phyloP scores from a whole-genome alignment of 2,329 filamentous ascomycete species.

The Penicillium sp. region DNA sequence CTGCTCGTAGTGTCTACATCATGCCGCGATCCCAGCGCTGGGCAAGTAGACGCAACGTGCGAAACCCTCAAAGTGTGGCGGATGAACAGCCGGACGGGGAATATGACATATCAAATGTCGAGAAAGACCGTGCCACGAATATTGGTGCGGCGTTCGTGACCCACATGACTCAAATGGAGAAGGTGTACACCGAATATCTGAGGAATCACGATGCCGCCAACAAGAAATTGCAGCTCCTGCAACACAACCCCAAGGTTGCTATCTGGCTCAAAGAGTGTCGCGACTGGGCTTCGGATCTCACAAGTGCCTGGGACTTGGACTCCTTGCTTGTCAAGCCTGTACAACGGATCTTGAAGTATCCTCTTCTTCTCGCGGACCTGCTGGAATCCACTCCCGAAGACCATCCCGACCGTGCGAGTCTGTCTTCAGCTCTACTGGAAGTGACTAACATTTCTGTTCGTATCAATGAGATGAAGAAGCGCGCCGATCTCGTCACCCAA shows the following conservation, averaged over 20 bases:
- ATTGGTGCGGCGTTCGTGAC: conserved; percentile 60
- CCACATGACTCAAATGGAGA: conserved; percentile 59
- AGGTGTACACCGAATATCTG: conserved; percentile 63
- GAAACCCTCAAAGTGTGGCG: conserved; percentile 36
- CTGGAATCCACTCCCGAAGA: conserved; percentile 74
- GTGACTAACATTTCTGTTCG: conserved; percentile 59
- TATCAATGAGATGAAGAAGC: conserved; percentile 95
- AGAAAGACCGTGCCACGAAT: conserved; percentile 58
- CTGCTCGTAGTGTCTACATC: conserved; percentile 74
- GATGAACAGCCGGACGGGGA: conserved; percentile 28
- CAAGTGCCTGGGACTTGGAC: conserved; percentile 89
- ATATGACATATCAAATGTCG: conserved; percentile 45
- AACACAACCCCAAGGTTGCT: conserved; percentile 57
- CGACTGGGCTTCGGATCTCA: conserved; percentile 86
- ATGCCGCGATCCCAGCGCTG: conserved; percentile 57
- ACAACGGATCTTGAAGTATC: conserved; percentile 91
- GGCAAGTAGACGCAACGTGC: conserved; percentile 51
- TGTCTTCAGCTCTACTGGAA: conserved; percentile 72
- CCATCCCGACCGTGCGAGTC: conserved; percentile 74
- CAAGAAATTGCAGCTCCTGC: conserved; percentile 53
- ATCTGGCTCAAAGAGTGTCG: conserved; percentile 94
- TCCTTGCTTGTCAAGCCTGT: conserved; percentile 97
- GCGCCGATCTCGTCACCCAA: conserved; percentile 86
- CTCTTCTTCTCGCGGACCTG: conserved; percentile 76
- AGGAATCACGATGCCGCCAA: conserved; percentile 65